Base-by-base conservation (phyloP, 2,329 filamentous ascomycete species). In the Paraconiothyrium sp. region DNA sequence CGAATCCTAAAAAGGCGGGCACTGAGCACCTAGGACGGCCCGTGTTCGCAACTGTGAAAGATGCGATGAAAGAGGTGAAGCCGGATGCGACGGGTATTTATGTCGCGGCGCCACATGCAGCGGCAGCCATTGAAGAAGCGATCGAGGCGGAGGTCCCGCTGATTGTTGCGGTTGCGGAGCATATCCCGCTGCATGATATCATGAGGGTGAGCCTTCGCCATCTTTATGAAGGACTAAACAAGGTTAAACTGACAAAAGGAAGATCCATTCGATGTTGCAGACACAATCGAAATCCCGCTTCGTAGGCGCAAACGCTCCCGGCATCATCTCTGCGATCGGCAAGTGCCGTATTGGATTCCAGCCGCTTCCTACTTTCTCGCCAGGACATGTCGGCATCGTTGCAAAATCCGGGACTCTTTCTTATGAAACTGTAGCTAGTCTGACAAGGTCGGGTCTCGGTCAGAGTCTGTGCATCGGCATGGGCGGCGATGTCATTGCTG, bases 331-430 rank as follows among this genome's bases (percentile, higher is more conserved):
- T 4, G 89, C 91, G 0, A 85, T 89, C 24, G 89, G 88, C 2
- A 86, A 84, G 69, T 94, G 91, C 68, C 84, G 88, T 48, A 88
- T 91, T 72, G 91, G 92, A 0, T 93, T 94, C 73, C 91, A 93
- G 75, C 92, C 92, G 5, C 80, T 94, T 13, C 86, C 89, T 0
- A 92, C 89, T 60, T 94, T 93, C 71, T 81, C 84, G 60, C 85
- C 87, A 0, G 92, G 91, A 0, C 85, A 86, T 59, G 82, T 94
- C 24, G 91, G 91, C 2, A 91, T 94, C 58, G 86, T 92, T 3
- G 90, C 90, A n/a, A 93, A 92, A 74, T 93, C 90, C 0, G 92
- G 91, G 0, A 94, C 92, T 0, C 79, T 94, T 44, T 92, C 90
- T 63, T 94, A 94, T 70, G 92, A 94, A 75, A 88, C 91, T 1